Base-by-base conservation (phyloP, 2,329 filamentous ascomycete species). In the Gremmenia infestans region DNA sequence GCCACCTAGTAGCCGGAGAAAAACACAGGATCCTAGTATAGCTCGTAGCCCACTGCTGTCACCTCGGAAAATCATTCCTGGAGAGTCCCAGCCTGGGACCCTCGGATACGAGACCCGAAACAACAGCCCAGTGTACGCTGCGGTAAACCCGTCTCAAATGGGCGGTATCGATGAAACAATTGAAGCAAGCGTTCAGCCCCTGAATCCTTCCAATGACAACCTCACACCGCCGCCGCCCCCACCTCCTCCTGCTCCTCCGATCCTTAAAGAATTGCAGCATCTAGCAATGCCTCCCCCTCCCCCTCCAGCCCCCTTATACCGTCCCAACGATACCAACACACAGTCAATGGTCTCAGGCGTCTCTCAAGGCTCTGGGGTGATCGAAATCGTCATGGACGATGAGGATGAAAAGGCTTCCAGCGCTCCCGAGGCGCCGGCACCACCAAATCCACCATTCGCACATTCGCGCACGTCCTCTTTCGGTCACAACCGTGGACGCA, bases 331-430 rank as follows among this genome's bases (percentile, higher is more conserved):
- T 11, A 48, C 60, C 2, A 70, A 69, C 48, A 69, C 68, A 4
- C 65, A 68, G 37, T 70, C 69, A 3, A 65, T 69, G 12, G 65
- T 72, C 47, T 66, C 72, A 45, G 70, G 73, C 36, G 64, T 67
- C 67, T 78, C 47, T 74, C 77, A 59, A 69, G 76, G 75, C 7
- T 78, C 80, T 0, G 82, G 79, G 4, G 79, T 82, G 65, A 85
- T 87, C 60, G 83, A 87, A 67, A 83, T 87, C 58, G 81, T 87
- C 50, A 83, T 84, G 78, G 82, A 86, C 60, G 80, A 83, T 5
- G 76, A 80, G 8, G 63, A 67, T 37, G 65, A 68, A 19, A 60
- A 65, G 25, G 45, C 48, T 7, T 40, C 55, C 28, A 43, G 54
- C n/a, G 54, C 57, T 25, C 54, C 48, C 14, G 62, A 64, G 35